Evolutionary conservation across 495 filamentous ascomycete species (phyloP).

Genomic region (Articulospora tetracladia): DNA sequence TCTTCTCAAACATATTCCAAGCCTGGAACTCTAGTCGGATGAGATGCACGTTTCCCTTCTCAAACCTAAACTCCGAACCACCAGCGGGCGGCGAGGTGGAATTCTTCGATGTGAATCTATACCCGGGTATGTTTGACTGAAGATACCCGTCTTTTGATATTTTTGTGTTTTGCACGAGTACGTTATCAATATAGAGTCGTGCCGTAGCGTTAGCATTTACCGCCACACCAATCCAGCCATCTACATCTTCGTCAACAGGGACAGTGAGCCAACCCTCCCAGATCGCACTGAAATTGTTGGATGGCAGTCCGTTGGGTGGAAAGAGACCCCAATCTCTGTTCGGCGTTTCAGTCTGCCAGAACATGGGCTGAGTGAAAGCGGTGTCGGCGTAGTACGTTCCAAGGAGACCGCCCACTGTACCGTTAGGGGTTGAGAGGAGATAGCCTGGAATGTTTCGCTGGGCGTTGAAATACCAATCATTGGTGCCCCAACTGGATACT

Average conservation of each 20-base stretch:
- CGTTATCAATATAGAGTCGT: constrained; percentile 1
- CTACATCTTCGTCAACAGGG: constrained; percentile 1
- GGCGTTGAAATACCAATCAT: constrained; percentile 11
- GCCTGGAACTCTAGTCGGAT: constrained; percentile 42
- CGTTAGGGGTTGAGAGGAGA: constrained; percentile 5
- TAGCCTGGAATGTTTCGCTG: constrained; percentile 8
- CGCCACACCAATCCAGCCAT: constrained; percentile 9
- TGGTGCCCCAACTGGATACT: constrained; percentile 31
- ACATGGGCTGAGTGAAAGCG: not conserved
- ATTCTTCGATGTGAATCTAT: not conserved
- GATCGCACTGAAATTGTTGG: constrained; percentile 11
- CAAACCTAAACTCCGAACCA: constrained; percentile 33
- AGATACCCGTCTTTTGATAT: not conserved
- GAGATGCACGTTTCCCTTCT: constrained; percentile 28
- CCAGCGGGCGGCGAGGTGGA: constrained; percentile 32
- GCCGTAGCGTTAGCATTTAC: constrained; percentile 6
- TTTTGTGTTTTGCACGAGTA: not conserved
- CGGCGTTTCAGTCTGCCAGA: not conserved
- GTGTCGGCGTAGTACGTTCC: constrained; percentile 6
- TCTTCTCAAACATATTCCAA: constrained; percentile 38
- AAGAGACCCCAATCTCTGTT: constrained; percentile 8
- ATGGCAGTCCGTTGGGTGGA: constrained; percentile 5
- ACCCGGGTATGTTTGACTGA: constrained; percentile 5
- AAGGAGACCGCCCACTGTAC: not conserved
- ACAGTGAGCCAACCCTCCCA: constrained; percentile 6